Base-by-base conservation (phyloP, 2,329 filamentous ascomycete genomes). In the Cadophora gregata region DNA sequence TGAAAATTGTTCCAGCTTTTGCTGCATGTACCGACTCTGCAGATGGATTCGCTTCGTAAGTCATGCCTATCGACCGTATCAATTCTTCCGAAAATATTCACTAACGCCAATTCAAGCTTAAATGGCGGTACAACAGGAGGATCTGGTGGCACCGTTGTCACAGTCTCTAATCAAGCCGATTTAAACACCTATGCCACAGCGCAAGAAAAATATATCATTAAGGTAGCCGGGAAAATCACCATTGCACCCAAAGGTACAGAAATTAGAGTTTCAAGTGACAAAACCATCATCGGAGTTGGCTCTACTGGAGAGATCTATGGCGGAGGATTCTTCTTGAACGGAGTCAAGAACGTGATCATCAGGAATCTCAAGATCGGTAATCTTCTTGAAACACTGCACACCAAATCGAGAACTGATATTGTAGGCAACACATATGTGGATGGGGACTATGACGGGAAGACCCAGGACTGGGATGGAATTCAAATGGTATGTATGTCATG, bases 321-420 rank as follows among this genome's bases (percentile, higher is more conserved):
- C 50, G 50, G 50, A 21, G 50, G 50, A 27, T 55, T 55, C 50
- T 29, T 29, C 19, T 19, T 55, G 25, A 55, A 55, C 12, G 21
- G 21, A 4, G 25, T 29, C 25, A 27, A 33, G 29, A 55, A 55
- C 8, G 50, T 55, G 1, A 55, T 55, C 25, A 55, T 55, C 21
- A 27, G 50, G 7, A 55, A 55, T 9, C 50, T 55, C 42, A 47
- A 47, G 19, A 47, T 47, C 10, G 42, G 42, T 47, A 47, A 8
- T 19, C 4, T 16, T 1, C 42, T 1, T 3, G 42, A n/a, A 21
- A 2, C 1, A 21, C 19, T 21, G n/a, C 6, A 10, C 19, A 8
- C n/a, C 1, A 3, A 9, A 21, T 21, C 1, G 42, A 47, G 19
- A 47, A 21, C 42, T 47, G 19, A 47, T 3, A 8, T 7, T 2